Base-by-base conservation (phyloP, 2,329 filamentous ascomycete species). In the Colletotrichum ledebouriae region DNA sequence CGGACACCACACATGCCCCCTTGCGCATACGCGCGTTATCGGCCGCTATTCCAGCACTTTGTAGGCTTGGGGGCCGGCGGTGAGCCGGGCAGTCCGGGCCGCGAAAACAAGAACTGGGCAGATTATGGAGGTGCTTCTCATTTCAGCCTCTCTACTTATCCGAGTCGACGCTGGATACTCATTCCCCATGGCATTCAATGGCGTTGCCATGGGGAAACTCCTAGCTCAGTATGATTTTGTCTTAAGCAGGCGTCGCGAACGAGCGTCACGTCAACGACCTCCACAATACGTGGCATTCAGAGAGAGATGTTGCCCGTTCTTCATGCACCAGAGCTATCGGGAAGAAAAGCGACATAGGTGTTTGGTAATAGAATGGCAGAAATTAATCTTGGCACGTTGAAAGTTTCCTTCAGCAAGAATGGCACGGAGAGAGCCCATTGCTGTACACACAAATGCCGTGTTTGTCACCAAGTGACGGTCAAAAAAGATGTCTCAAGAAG, bases 361-460 rank as follows among this genome's bases (percentile, higher is more conserved):
- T 86, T 87, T 87, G 85, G 85, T 87, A 87, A 86, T 86, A 81
- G 79, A 80, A 79, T 79, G 82, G 82, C 77, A 73, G 58, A 74
- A 74, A 73, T 83, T 75, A 72, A 78, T 87, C 81, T 87, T 81
- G 85, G 85, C 85, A 87, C 84, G 85, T 80, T 79, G 72, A 80
- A 80, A 78, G 78, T 72, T 80, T 86, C 85, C 85, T 87, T 87
- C 85, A 86, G 82, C 84, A 84, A 81, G 75, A 78, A 76, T 82
- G 83, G 84, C 83, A 85, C 79, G 75, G 77, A 77, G 74, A 76
- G 73, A 80, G 82, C 83, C 82, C 84, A 79, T 77, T 83, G 85
- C 83, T 86, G 85, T 87, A 87, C 85, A 87, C 85, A 87, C 85
- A 80, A 78, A 87, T 87, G 85, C 85, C 85, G 77, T 55, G 34